phyloP scores from a whole-genome alignment of 1,139 yeast genomes.

The Nakaseomyces nivariensis region DNA sequence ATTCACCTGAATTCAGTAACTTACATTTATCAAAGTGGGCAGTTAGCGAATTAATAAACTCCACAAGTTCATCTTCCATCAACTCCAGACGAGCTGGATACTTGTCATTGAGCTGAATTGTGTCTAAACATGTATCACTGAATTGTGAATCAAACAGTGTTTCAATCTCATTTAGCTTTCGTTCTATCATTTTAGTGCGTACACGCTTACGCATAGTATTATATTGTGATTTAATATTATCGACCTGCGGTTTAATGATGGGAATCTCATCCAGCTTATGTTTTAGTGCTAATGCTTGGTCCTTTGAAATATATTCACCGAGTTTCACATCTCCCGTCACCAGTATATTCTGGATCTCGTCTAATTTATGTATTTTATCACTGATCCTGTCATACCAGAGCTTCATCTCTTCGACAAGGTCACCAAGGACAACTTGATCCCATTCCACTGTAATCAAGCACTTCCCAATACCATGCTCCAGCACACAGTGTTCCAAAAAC shows the following conservation, averaged over 20 bases:
- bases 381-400: slow-evolving; percentile 29
- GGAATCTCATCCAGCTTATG: slow-evolving; percentile 27
- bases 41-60: slow-evolving; percentile 59
- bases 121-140: slow-evolving; percentile 11
- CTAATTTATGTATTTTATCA: slow-evolving; percentile 26
- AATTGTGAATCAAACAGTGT: slow-evolving; percentile 12
- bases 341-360: slow-evolving; percentile 15
- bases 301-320: slow-evolving; percentile 38
- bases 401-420: slow-evolving; percentile 22
- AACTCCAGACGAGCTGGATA: slow-evolving; percentile 33
- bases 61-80: slow-evolving; percentile 63
- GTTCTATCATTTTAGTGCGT: slow-evolving; percentile 14
- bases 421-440: slow-evolving; percentile 16
- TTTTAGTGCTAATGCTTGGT: slow-evolving; percentile 30
- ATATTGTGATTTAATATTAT: slow-evolving; percentile 20
- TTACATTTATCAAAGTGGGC: slow-evolving; percentile 73
- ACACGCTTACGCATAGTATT: slow-evolving; percentile 23
- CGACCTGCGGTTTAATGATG: slow-evolving; percentile 25
- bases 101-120: slow-evolving; percentile 13
- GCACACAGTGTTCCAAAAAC: slow-evolving; percentile 24
- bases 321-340: slow-evolving; percentile 21
- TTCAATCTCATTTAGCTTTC: slow-evolving; percentile 17
- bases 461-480: slow-evolving; percentile 27
- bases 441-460: slow-evolving; percentile 24
- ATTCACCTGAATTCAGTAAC: slow-evolving; percentile 15